Evolutionary conservation across 164 flowering plant species (phyloP).

Genomic region (Taxillus chinensis): DNA sequence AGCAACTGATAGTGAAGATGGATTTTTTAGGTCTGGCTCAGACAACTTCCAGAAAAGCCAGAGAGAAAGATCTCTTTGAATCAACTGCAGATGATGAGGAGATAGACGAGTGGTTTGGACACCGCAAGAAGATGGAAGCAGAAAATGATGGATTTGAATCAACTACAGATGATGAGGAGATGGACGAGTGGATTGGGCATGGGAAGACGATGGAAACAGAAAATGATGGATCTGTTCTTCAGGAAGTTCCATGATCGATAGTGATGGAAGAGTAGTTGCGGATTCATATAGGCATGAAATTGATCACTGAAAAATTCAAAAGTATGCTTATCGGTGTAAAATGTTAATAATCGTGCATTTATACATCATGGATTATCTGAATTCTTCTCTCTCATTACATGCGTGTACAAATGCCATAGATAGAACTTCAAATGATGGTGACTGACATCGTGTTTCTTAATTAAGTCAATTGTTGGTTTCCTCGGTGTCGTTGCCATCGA

Average conservation of each 20-base stretch:
- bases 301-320: too few species aligned
- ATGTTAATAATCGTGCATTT: too few species aligned
- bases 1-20: conserved; percentile 11
- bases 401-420: too few species aligned
- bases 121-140: conserved; percentile 8
- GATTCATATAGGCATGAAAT: too few species aligned
- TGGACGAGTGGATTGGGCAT: conserved; percentile 57
- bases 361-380: too few species aligned
- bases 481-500: conserved; percentile 2
- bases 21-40: conserved; percentile 6
- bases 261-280: too few species aligned
- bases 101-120: conserved; percentile 67
- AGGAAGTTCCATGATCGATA: too few species aligned
- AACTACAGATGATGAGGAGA: not conserved
- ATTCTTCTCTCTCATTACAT: too few species aligned
- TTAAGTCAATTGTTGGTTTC: too few species aligned
- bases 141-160: conserved; percentile 10
- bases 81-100: conserved; percentile 38
- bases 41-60: conserved; percentile 8
- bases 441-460: too few species aligned
- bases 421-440: too few species aligned
- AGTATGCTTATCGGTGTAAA: too few species aligned
- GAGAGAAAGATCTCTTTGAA: conserved; percentile 12
- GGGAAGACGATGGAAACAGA: conserved; percentile 8
- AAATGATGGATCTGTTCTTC: not conserved